A percentile compares a stretch with the other conserved stretches of the same genome.
Conservation (phyloP, 371 early-diverging fungal genomes). For the Apophysomyces variabilis region DNA sequence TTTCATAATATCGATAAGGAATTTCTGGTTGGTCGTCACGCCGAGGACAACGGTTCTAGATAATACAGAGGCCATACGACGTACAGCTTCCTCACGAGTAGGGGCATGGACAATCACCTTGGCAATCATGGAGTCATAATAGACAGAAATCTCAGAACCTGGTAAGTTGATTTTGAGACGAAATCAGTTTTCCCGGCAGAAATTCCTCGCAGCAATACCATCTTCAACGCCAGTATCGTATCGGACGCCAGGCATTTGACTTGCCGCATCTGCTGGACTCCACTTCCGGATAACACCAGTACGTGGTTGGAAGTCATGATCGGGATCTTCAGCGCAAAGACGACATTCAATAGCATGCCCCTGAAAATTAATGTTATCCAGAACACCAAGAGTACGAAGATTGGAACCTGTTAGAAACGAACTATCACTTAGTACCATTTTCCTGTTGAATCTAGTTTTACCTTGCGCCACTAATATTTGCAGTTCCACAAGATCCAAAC, state of each 20-base stretch:
- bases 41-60: conserved; percentile 64
- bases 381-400: conserved; percentile 41
- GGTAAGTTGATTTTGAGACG: background rate
- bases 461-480: conserved; percentile 77
- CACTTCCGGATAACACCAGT: conserved; percentile 75
- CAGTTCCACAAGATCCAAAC: conserved; percentile 93
- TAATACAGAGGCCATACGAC: conserved; percentile 77
- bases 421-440: conserved; percentile 24
- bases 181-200: background rate
- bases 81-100: conserved; percentile 76
- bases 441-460: conserved; percentile 15
- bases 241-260: conserved; percentile 62
- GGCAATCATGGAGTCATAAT: conserved; percentile 84
- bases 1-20: conserved; percentile 60
- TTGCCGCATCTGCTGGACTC: conserved; percentile 73
- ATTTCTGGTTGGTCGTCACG: conserved; percentile 69
- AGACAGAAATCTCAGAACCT: conserved; percentile 79
- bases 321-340: conserved; percentile 87
- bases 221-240: conserved; percentile 85
- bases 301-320: conserved; percentile 85
- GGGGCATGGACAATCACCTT: conserved; percentile 89
- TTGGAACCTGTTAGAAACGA: conserved; percentile 31
- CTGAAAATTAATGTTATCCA: conserved; percentile 57
- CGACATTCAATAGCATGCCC: conserved; percentile 87
- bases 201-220: conserved; percentile 56